A percentile compares a stretch with the other conserved stretches of the same genome.
These are phyloP conservation scores for Brachypodium distachyon DNA, from an alignment of 202 grass and related monocot genomes.

Conservation along the genomic window DNA sequence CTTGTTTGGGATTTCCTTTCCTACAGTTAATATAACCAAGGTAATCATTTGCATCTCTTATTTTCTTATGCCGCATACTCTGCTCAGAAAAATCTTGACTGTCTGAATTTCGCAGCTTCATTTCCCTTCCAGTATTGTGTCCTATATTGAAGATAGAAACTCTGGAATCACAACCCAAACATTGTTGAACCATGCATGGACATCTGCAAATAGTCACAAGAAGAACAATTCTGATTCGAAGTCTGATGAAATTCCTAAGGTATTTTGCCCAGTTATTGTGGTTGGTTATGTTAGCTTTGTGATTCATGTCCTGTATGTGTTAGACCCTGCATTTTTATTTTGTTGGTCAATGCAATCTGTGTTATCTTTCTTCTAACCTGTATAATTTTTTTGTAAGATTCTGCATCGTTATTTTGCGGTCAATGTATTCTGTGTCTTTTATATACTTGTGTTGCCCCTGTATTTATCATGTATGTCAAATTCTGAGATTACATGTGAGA, in stretches of 20 bases:
- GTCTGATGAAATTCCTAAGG: slow-evolving; percentile 60
- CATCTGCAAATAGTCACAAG: slow-evolving; percentile 60
- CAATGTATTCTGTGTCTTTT: not conserved
- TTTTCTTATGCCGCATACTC: not conserved
- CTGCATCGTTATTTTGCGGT: not conserved
- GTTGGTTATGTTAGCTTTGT: not conserved
- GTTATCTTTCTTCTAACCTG: not conserved
- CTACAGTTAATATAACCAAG: slow-evolving; percentile 87
- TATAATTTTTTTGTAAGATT: not conserved
- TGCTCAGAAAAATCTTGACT: not conserved
- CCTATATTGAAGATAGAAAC: slow-evolving; percentile 83
- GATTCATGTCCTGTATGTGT: not conserved
- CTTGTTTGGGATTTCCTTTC: slow-evolving; percentile 85
- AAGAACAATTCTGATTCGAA: slow-evolving; percentile 52
- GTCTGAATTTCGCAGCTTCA: slow-evolving; percentile 41
- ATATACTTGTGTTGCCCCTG: not conserved
- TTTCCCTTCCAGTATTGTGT: slow-evolving; percentile 75
- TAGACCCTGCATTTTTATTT: not conserved
- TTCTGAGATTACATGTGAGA: not conserved
- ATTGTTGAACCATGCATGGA: slow-evolving; percentile 77
- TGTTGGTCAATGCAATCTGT: not conserved
- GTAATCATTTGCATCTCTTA: slow-evolving; percentile 25
- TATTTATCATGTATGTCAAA: slow-evolving; percentile 7
- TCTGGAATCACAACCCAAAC: slow-evolving; percentile 84
- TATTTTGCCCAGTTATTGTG: slow-evolving; percentile 17